Base-by-base conservation (phyloP, 1,139 yeast species). In the Pichia sp. region DNA sequence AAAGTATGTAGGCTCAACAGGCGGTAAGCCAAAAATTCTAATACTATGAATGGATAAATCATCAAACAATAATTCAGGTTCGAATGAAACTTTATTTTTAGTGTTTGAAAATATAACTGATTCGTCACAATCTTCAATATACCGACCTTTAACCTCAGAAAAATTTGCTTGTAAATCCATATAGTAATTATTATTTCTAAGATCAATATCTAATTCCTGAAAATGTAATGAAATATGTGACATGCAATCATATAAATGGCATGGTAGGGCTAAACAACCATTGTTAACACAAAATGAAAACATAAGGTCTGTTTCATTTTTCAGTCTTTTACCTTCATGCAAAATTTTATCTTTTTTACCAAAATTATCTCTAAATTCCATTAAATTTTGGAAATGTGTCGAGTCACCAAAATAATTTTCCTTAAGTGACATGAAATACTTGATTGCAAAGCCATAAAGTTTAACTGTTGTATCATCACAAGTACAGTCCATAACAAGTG, bases 351-450 rank as follows among this genome's bases (percentile, higher is more conserved):
- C 39, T 1, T 34, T 26, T 20, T 27, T 44, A 25, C 39, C 43
- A 37, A 43, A 46, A 11, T 47, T 52, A 32, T 64, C 67, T 24
- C 49, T 48, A 56, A 81, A 88, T 63, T 92, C 98, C 56, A 88
- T 94, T 48, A 87, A 75, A 0, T 97, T 92, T 57, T 77, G 80
- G 62, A 90, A 92, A 57, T 83, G 89, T n/a, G 79, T 74, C 53
- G 76, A 73, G 46, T 87, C 95, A 5, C 97, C 98, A 65, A 92
- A 85, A 62, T 90, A 90, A 60, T 92, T 92, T 60, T 86, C 96
- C 42, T 85, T 76, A 44, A 92, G 72, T n/a, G 80, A 76, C 70
- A 89, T 78, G 38, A 90, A 68, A 61, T 86, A 88, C 54, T 84
- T 78, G 11, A 88, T 72, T 11, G 88, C 73, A 62, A 81, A 85